A percentile compares a stretch with the other conserved stretches of the same genome.
These are phyloP conservation scores for Asterochloris sp. DNA, from an alignment of 139 green algal genomes.

Conservation along the genomic window DNA sequence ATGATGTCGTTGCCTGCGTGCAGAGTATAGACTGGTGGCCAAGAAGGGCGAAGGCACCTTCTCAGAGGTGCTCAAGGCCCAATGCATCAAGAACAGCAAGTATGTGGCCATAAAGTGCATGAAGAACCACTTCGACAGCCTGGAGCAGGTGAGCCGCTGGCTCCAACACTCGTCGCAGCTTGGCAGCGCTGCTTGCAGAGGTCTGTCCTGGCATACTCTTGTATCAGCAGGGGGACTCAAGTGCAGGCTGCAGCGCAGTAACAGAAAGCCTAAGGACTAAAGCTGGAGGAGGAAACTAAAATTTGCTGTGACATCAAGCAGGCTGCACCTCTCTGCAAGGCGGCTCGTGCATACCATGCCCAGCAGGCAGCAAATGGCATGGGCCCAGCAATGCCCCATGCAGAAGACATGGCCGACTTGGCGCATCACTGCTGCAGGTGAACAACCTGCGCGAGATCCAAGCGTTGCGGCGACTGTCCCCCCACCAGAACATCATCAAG, in stretches of 20 bases:
- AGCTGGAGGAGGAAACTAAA: too few relatives aligned
- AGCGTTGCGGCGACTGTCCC: slow-evolving; percentile 72
- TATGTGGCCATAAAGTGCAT: slow-evolving; percentile 91
- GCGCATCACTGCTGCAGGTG: slow-evolving; percentile 27
- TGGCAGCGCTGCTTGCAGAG: too few relatives aligned
- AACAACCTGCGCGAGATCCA: slow-evolving; percentile 88
- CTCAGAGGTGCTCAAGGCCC: slow-evolving; percentile 82
- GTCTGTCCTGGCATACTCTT: too few relatives aligned
- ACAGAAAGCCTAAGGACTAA: too few relatives aligned
- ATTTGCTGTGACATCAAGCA: too few relatives aligned
- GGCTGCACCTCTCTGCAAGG: too few relatives aligned
- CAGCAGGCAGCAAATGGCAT: too few relatives aligned
- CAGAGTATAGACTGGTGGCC: slow-evolving; percentile 79
- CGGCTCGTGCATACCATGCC: too few relatives aligned
- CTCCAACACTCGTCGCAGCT: neutral
- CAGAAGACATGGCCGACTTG: neutral
- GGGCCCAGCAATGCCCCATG: neutral
- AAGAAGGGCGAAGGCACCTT: slow-evolving; percentile 91
- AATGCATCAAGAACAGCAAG: slow-evolving; percentile 87
- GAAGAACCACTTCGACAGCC: slow-evolving; percentile 86
- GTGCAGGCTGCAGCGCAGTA: too few relatives aligned
- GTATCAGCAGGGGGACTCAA: too few relatives aligned
- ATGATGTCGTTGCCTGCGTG: neutral
- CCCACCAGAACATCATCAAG: slow-evolving; percentile 82
- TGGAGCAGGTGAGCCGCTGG: slow-evolving; percentile 57